phyloP scores from a whole-genome alignment of 1,284 basidiomycete species.

The Trichosporon coremiiforme region DNA sequence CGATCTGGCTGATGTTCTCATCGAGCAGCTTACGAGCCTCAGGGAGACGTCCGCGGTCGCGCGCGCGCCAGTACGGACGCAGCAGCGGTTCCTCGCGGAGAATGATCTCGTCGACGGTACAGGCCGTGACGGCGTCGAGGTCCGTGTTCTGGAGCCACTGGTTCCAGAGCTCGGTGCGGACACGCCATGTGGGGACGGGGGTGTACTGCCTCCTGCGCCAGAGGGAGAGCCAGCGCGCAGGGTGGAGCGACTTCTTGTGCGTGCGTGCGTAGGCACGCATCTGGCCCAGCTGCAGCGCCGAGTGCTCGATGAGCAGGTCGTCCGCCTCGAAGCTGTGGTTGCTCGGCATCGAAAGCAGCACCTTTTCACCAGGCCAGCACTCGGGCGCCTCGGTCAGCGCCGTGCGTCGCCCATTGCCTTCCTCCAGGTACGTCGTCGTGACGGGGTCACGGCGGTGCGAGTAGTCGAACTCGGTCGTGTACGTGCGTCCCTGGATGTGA shows the following conservation, averaged over 20 bases:
- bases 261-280: conserved; percentile 19
- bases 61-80: conserved; percentile 23
- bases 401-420: conserved; percentile 17
- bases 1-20: conserved; percentile 23
- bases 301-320: conserved; percentile 23
- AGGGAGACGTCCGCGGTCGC: conserved; percentile 22
- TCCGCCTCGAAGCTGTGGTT: conserved; percentile 24
- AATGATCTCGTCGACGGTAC: conserved; percentile 26
- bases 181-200: conserved; percentile 20
- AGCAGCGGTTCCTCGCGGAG: conserved; percentile 27
- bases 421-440: conserved; percentile 21
- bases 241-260: neutral
- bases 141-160: conserved; percentile 22
- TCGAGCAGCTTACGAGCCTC: conserved; percentile 21
- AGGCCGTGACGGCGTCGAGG: conserved; percentile 27
- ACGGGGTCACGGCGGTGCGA: conserved; percentile 25
- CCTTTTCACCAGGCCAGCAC: conserved; percentile 8
- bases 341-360: conserved; percentile 16
- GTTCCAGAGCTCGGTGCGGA: conserved; percentile 28
- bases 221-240: neutral
- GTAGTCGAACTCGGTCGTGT: conserved; percentile 24
- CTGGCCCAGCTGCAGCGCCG: conserved; percentile 15
- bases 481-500: conserved; percentile 14
- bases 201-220: conserved; percentile 19
- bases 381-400: conserved; percentile 14